Percentiles rank a stretch among this genome's conserved stretches.
Evolutionary conservation across 2,329 filamentous ascomycete species (phyloP).

Genomic region (Nothophoma quercina): DNA sequence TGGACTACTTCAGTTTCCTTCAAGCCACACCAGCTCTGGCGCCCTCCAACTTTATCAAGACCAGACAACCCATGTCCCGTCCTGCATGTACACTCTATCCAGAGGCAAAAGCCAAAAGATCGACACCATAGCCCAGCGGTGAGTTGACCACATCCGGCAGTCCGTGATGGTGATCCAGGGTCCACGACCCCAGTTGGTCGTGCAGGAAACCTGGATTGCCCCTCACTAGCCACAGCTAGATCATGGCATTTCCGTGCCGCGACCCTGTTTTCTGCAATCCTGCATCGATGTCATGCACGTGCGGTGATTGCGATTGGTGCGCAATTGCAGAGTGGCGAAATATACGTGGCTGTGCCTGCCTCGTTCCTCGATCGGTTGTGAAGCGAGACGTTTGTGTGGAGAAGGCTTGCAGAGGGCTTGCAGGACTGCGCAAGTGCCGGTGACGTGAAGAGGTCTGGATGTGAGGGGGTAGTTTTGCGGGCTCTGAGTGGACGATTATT

Average conservation of each 20-base stretch:
- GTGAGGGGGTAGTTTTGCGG: background rate
- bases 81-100: conserved; percentile 20
- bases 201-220: conserved; percentile 22
- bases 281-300: conserved; percentile 6
- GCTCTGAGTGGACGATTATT: conserved; percentile 4
- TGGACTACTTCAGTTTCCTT: conserved; percentile 10
- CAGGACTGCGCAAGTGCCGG: conserved; percentile 10
- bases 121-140: conserved; percentile 31
- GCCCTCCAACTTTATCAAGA: conserved; percentile 17
- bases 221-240: conserved; percentile 41
- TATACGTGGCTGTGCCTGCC: conserved; percentile 13
- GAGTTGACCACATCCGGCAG: conserved; percentile 23
- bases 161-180: conserved; percentile 34
- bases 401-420: conserved; percentile 11
- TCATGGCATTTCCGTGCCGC: conserved; percentile 23
- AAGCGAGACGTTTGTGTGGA: conserved; percentile 18
- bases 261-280: conserved; percentile 14
- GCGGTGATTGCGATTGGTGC: conserved; percentile 8
- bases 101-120: conserved; percentile 34
- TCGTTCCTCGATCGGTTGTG: conserved; percentile 7
- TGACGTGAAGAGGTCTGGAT: conserved; percentile 8
- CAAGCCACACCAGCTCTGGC: conserved; percentile 15
- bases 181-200: conserved; percentile 23
- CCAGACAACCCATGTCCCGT: conserved; percentile 23
- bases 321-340: conserved; percentile 3